These are phyloP conservation scores for Hypoxylon perforatum DNA, from an alignment of 495 filamentous ascomycete species.

Conservation along the genomic window DNA sequence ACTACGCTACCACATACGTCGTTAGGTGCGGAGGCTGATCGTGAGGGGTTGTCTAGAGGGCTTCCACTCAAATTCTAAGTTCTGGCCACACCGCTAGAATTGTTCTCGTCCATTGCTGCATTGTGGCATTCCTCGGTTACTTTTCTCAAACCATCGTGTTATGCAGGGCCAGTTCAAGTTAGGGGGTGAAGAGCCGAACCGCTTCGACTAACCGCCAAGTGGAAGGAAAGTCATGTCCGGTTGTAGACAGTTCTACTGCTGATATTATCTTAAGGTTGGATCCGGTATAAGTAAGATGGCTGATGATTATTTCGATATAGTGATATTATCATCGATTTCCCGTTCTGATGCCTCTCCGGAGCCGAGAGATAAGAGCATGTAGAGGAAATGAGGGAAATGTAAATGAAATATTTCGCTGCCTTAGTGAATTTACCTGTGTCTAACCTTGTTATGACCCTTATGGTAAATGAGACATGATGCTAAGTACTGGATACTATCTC, in stretches of 20 bases:
- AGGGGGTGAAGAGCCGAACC: constrained; percentile 24
- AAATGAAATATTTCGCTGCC: constrained; percentile 7
- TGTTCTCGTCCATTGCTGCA: constrained; percentile 28
- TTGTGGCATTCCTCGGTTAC: constrained; percentile 28
- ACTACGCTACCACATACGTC: constrained; percentile 28
- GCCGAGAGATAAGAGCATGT: constrained; percentile 27
- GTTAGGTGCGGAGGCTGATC: constrained; percentile 38
- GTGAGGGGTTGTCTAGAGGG: constrained; percentile 32
- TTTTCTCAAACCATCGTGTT: constrained; percentile 22
- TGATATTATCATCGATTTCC: constrained; percentile 36
- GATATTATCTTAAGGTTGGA: constrained; percentile 22
- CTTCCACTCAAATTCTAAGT: constrained; percentile 31
- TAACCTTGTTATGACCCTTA: neutral
- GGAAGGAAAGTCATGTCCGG: constrained; percentile 11
- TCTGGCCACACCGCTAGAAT: constrained; percentile 41
- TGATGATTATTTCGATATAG: constrained; percentile 33
- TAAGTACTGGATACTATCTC: neutral
- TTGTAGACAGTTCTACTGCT: constrained; percentile 19
- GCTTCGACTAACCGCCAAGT: constrained; percentile 8
- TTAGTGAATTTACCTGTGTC: constrained; percentile 7
- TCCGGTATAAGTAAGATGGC: constrained; percentile 35
- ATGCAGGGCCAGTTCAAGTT: constrained; percentile 24
- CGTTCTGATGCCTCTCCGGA: constrained; percentile 16
- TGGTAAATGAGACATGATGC: neutral
- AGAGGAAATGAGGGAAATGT: constrained; percentile 10